Conservation (phyloP, 495 filamentous ascomycete genomes). For the Zalerion maritima region DNA sequence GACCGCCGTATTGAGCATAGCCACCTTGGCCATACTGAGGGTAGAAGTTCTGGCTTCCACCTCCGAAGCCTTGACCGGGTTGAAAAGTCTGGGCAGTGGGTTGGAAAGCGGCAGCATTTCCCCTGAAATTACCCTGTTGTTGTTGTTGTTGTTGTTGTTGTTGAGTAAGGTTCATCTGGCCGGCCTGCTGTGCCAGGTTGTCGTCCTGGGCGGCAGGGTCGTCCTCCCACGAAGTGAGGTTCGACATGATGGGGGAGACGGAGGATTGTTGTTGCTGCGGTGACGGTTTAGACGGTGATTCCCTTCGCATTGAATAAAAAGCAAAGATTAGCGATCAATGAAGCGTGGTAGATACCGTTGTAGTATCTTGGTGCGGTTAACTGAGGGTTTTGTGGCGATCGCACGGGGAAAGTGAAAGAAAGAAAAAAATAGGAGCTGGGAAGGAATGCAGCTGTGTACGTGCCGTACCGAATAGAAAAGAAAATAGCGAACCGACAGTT, state of each 20-base stretch:
- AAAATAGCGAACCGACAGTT: too few species aligned
- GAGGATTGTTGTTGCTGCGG: conserved; percentile 3
- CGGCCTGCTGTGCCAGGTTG: conserved; percentile 61
- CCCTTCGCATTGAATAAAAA: too few species aligned
- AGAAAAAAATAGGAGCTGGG: conserved; percentile 3
- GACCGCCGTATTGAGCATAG: conserved; percentile 12
- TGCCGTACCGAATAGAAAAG: too few species aligned
- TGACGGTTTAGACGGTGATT: conserved; percentile 1
- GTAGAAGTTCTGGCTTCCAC: conserved; percentile 35
- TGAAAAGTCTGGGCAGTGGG: conserved; percentile 65
- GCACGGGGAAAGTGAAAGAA: not conserved
- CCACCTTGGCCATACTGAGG: conserved; percentile 42
- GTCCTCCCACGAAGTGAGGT: conserved; percentile 91
- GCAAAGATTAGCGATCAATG: too few species aligned
- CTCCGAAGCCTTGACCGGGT: conserved; percentile 51
- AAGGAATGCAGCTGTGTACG: conserved; percentile 3
- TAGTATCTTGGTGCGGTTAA: not conserved
- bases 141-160: conserved; percentile 26
- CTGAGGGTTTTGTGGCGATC: conserved; percentile 4
- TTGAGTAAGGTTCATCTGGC: conserved; percentile 57
- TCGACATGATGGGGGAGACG: conserved; percentile 48
- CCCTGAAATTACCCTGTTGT: conserved; percentile 45
- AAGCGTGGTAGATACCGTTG: not conserved
- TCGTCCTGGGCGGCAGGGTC: conserved; percentile 81
- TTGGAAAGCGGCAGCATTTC: conserved; percentile 67